A percentile compares a stretch with the other conserved stretches of the same genome.
Conservation (phyloP, 23 red algal genomes). For the Pyropia yezoensis region DNA sequence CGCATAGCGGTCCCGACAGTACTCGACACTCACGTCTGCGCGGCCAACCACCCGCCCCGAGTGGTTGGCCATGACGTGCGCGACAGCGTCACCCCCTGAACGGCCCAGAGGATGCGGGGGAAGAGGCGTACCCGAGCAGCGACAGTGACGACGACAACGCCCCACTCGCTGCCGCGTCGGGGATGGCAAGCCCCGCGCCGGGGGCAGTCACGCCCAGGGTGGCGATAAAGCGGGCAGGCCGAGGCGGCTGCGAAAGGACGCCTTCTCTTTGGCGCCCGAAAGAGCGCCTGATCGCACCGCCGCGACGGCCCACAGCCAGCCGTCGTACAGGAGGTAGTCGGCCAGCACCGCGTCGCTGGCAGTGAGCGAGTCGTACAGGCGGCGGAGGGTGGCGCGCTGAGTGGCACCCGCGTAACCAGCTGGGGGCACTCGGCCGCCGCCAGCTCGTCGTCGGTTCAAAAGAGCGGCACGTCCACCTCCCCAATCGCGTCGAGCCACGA, state of each 20-base stretch:
- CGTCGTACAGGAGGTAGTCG: slow-evolving; percentile 18
- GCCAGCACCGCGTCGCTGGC: slow-evolving; percentile 1
- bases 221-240: slow-evolving; percentile 48
- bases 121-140: slow-evolving; percentile 42
- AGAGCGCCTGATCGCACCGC: slow-evolving; percentile 59
- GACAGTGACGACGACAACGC: slow-evolving; percentile 44
- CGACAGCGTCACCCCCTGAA: slow-evolving; percentile 28
- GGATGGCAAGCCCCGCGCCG: not conserved
- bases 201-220: slow-evolving; percentile 1
- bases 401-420: slow-evolving; percentile 11
- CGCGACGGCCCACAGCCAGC: slow-evolving; percentile 67
- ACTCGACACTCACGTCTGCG: slow-evolving; percentile 55
- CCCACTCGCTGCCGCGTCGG: slow-evolving; percentile 5
- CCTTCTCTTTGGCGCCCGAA: slow-evolving; percentile 54
- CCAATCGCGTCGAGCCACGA: not conserved
- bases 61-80: slow-evolving; percentile 76
- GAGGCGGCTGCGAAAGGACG: slow-evolving; percentile 55
- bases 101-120: slow-evolving; percentile 38
- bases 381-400: slow-evolving; percentile 23
- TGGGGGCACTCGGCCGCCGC: slow-evolving; percentile 25
- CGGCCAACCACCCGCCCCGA: slow-evolving; percentile 16
- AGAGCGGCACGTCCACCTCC: slow-evolving; percentile 32
- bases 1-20: slow-evolving; percentile 54
- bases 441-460: slow-evolving; percentile 51
- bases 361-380: slow-evolving; percentile 22